Conservation (phyloP, 2,329 filamentous ascomycete species). For the Stachybotrys chlorohalonatus region DNA sequence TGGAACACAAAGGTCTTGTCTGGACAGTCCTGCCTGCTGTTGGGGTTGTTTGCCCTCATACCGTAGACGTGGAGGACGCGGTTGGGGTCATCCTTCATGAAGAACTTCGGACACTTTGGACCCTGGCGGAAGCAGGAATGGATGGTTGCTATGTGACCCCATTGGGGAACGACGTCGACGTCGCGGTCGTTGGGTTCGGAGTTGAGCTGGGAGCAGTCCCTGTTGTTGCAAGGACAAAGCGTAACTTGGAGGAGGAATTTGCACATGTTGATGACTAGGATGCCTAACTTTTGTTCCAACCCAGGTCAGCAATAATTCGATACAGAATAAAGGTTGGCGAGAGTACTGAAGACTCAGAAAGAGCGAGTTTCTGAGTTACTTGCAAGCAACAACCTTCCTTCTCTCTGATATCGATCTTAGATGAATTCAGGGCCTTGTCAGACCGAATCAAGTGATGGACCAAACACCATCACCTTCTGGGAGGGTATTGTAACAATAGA, state of each 20-base stretch:
- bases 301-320: too few relatives aligned
- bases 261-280: slow-evolving; percentile 1
- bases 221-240: slow-evolving; percentile 4
- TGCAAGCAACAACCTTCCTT: too few relatives aligned
- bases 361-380: too few relatives aligned
- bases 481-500: too few relatives aligned
- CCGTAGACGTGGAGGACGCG: slow-evolving; percentile 4
- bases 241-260: slow-evolving; percentile 1
- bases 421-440: too few relatives aligned
- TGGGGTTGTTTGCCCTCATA: slow-evolving; percentile 5
- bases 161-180: background rate
- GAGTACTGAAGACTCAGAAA: too few relatives aligned
- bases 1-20: background rate
- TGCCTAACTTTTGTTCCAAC: too few relatives aligned
- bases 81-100: slow-evolving; percentile 4
- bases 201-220: slow-evolving; percentile 1
- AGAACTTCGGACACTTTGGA: slow-evolving; percentile 4
- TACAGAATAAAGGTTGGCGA: too few relatives aligned
- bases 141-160: slow-evolving; percentile 1
- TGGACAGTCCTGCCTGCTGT: slow-evolving; percentile 7
- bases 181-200: background rate
- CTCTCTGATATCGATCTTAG: too few relatives aligned
- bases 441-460: too few relatives aligned
- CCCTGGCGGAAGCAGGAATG: slow-evolving; percentile 2
- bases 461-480: too few relatives aligned